Base-by-base conservation (phyloP, 306 rosid species). In the Cucurbita argyrosperma region DNA sequence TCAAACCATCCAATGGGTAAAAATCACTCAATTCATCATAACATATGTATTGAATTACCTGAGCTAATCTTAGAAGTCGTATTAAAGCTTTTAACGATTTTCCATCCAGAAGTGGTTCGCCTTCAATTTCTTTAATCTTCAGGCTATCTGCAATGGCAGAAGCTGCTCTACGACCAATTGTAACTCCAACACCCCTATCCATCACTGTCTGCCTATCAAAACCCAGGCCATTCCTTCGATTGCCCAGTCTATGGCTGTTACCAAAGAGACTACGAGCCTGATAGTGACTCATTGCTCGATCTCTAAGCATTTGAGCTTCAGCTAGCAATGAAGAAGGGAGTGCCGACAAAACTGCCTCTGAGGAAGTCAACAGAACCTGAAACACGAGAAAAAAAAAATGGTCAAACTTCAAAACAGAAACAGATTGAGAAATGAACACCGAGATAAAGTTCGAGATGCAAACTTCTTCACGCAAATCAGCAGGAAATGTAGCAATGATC, bases 391-490 rank as follows among this genome's bases (percentile, higher is more conserved):
- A 77, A 67, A 67, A 69, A 26, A 62, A 40, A 72, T 68, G 62
- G 66, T 79, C 52, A 63, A 82, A 62, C 54, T 37, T 68, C 74
- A 12, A 75, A 68, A 57, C 47, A 56, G 57, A 46, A 76, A 23
- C 35, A 76, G 72, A n/a, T 71, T 35, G 61, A 82, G 65, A 68
- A 54, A 47, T 30, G 21, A 52, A 59, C 58, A 70, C 72, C n/a
- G 79, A 73, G 62, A 68, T 56, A 72, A 61, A 76, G 77, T 67
- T 49, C 76, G 62, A 80, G 71, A 83, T 76, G 60, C 74, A 79
- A 85, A 89, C 99, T 96, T 95, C 97, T 88, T 95, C 96, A 64
- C 99, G 97, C 85, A 95, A 83, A 84, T 95, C 97, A 87, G 97
- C 96, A 78, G 99, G 99, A 80, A 95, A 88, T 49, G 99, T 91